Percentiles rank a stretch among this genome's conserved stretches.
These are phyloP conservation scores for Kappamyces sp. DNA, from an alignment of 192 early-diverging fungal genomes.

Conservation along the genomic window DNA sequence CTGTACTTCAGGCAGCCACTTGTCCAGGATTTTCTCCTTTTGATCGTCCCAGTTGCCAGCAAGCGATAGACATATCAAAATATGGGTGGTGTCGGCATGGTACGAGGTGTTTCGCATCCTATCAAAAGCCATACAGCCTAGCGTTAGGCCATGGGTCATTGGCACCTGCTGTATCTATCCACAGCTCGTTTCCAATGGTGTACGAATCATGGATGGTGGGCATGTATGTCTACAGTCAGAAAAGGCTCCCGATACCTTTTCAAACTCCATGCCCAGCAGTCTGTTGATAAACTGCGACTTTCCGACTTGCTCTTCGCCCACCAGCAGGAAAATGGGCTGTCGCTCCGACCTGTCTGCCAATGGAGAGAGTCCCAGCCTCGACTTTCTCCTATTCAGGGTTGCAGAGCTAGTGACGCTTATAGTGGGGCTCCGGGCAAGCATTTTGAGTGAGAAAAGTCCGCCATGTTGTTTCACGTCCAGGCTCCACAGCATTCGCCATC, in stretches of 20 bases:
- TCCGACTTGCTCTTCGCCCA: constrained; percentile 7
- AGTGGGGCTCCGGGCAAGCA: no score
- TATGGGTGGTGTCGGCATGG: constrained; percentile 4
- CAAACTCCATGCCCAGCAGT: neutral
- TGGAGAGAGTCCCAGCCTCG: no score
- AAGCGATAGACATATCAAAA: constrained; percentile 7
- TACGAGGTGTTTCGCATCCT: constrained; percentile 1
- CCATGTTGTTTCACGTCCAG: no score
- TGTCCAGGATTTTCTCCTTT: constrained; percentile 3
- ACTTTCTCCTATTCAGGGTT: no score
- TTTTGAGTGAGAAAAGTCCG: no score
- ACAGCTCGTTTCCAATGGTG: neutral
- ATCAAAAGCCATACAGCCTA: neutral
- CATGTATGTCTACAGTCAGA: neutral
- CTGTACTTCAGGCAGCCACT: constrained; percentile 9
- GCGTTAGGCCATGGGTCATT: neutral
- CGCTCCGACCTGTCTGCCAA: no score
- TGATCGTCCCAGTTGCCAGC: neutral
- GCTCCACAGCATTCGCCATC: no score
- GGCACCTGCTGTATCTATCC: constrained; percentile 11
- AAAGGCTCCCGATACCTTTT: neutral
- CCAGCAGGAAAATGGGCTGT: neutral
- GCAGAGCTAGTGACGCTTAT: no score
- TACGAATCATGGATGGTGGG: constrained; percentile 11
- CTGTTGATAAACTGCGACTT: constrained; percentile 1